Evolutionary conservation across 2,329 filamentous ascomycete species (phyloP), one percentile per base, ranked within the genome.

Genomic region (Pseudogymnoascus sp.): DNA sequence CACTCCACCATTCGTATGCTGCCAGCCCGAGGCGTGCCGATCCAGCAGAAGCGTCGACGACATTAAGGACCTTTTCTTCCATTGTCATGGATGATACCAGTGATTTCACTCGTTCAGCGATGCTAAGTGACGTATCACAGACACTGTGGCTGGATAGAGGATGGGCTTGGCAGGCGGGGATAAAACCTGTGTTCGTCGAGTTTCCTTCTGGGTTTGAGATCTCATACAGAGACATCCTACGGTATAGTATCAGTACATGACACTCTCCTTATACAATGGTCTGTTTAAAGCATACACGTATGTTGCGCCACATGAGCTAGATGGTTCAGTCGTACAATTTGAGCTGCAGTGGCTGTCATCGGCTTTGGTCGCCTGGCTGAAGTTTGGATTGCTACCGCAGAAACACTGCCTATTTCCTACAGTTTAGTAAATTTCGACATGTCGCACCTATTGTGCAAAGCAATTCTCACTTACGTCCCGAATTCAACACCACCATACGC

Each of bases 1-100:
- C 83, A 49, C 78, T 81, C 82, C 84, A 87, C 76, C 39, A 41
- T 12, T 41, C 39, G 9, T 41, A 41, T 22, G 39, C 8, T 12
- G 67, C 64, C 22, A 70, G 61, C 4, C 68, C 67, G 23, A 70
- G 60, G 8, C 67, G 60, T 16, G 65, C n/a, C 19, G 66, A 64
- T 4, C 67, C 68, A 5, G 62, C 63, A 16, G 39, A 41, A 22
- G 39, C 62, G n/a, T 64, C 62, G 52, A 58, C 45, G 19, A 30
- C 19, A 30, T 61, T 63, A 19, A 35, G 16, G 22, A 62, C 14
- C 28, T 61, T 61, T 30, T 61, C 60, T 28, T 61, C 14, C 28
- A 52, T 14, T 16, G 38, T 45, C 60, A 61, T 12, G 14, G 33
- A 19, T n/a, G 36, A 33, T 22, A 64, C 64, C 49, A 68, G 62